Base-by-base conservation (phyloP, 345 rosid genomes). In the Stellera chamaejasme region DNA sequence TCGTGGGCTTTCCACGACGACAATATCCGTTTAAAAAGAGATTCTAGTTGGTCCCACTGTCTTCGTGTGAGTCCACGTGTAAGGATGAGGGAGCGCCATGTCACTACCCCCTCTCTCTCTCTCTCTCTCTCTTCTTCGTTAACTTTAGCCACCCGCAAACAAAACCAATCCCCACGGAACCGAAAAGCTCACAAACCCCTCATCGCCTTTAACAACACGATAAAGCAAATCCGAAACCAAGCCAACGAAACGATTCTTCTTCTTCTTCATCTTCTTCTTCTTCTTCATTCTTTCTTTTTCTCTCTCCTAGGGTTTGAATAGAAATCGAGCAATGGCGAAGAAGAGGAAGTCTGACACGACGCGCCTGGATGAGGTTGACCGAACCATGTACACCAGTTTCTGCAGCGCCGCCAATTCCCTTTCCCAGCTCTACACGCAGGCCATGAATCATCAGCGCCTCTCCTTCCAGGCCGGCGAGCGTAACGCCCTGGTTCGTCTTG, bases 351-450 rank as follows among this genome's bases (percentile, higher is more conserved):
- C 98, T 3, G 85, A 70, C 16, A 84, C 97, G 14, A 71, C 82
- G 27, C 80, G 85, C 51, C 87, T 92, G 27, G 97, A 92, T 65
- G 98, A 92, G 77, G 90, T 92, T 44, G 98, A 88, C 68, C 79
- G 95, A 60, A 88, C 86, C 70, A 83, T 88, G 84, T 82, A 92
- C 69, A 68, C 82, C 45, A 79, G 93, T 52, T 92, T 92, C 68
- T 82, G 97, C 51, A 77, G 89, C 69, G 98, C 95, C 16, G 98
- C 98, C 58, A 92, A 88, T 68, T 92, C 95, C 13, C 81, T 92
- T 5, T 88, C 97, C 14, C 98, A 86, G 80, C 98, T 92, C 44
- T 88, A 92, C 65, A 76, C 88, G 0, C 90, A 83, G 60, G 75
- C 95, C 64, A 81, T 83, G 90, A 83, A 69, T 57, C 85, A 86